These are phyloP conservation scores for Jackrogersella minutella DNA, from an alignment of 495 filamentous ascomycete species.

Conservation along the genomic window DNA sequence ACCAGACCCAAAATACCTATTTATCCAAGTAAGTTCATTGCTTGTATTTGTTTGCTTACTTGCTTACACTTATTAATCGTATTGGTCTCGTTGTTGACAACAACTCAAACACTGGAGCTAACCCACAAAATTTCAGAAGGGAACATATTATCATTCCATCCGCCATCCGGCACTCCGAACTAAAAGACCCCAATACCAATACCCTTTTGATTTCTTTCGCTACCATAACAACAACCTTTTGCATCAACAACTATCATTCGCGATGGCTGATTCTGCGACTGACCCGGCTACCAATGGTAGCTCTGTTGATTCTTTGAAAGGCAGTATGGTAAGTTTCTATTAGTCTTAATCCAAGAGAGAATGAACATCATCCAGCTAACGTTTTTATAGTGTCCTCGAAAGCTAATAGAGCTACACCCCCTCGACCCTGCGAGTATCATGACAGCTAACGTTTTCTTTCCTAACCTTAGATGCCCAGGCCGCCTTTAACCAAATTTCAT, in stretches of 20 bases:
- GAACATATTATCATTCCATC: too few relatives aligned
- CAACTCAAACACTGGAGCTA: slow-evolving; percentile 20
- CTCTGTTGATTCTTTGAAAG: slow-evolving; percentile 49
- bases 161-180: slow-evolving; percentile 37
- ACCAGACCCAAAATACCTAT: not conserved
- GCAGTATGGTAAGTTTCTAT: slow-evolving; percentile 55
- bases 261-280: slow-evolving; percentile 40
- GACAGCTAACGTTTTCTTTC: slow-evolving; percentile 36
- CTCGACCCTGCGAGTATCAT: slow-evolving; percentile 24
- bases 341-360: not conserved
- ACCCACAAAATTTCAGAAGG: slow-evolving; percentile 28
- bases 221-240: slow-evolving; percentile 20
- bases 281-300: slow-evolving; percentile 40
- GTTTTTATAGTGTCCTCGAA: slow-evolving; percentile 33
- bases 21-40: not conserved
- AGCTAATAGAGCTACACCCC: slow-evolving; percentile 8
- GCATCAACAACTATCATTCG: slow-evolving; percentile 44
- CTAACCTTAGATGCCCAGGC: slow-evolving; percentile 50
- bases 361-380: slow-evolving; percentile 43
- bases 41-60: not conserved
- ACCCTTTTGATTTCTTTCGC: not conserved
- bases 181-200: slow-evolving; percentile 1
- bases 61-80: too few relatives aligned
- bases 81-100: not conserved
- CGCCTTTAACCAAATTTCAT: slow-evolving; percentile 52